A percentile compares a stretch with the other conserved stretches of the same genome.
Conservation (phyloP, 805 yeast species). For the Yarrowia divulgata region DNA sequence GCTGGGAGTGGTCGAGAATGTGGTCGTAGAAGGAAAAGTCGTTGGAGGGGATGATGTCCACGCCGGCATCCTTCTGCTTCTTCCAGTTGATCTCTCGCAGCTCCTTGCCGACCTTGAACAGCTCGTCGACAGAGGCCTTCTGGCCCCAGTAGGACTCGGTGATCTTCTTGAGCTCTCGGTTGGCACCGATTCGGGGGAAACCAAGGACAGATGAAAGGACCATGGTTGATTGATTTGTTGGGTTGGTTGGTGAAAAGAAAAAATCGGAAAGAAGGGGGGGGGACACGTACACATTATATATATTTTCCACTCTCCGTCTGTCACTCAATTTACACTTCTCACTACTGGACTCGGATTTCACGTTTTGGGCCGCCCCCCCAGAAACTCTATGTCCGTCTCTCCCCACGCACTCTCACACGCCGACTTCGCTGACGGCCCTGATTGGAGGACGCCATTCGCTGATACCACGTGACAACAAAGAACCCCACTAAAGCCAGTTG, state of each 20-base stretch:
- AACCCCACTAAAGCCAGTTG: background rate
- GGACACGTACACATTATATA: conserved; percentile 17
- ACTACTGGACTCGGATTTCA: conserved; percentile 26
- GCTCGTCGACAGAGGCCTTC: conserved; percentile 84
- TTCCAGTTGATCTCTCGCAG: conserved; percentile 97
- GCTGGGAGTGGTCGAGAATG: conserved; percentile 86
- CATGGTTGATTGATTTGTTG: conserved; percentile 57
- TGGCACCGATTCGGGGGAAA: conserved; percentile 99
- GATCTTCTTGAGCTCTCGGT: conserved; percentile 98
- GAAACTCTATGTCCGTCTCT: conserved; percentile 7
- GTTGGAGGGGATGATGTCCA: conserved; percentile 94
- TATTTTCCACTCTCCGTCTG: background rate
- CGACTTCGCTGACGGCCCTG: conserved; percentile 33
- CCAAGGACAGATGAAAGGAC: conserved; percentile 97
- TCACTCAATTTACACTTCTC: background rate
- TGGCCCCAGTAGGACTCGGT: conserved; percentile 99
- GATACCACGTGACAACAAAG: conserved; percentile 38
- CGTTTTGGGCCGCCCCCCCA: conserved; percentile 26
- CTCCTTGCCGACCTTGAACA: conserved; percentile 90
- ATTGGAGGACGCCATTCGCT: conserved; percentile 11
- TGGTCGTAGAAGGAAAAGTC: conserved; percentile 99
- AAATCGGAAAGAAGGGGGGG: background rate
- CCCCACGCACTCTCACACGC: conserved; percentile 29
- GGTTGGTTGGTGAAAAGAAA: background rate
- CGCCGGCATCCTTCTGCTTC: conserved; percentile 96